phyloP scores from a whole-genome alignment of 805 yeast species.

The Pichia manshurica region DNA sequence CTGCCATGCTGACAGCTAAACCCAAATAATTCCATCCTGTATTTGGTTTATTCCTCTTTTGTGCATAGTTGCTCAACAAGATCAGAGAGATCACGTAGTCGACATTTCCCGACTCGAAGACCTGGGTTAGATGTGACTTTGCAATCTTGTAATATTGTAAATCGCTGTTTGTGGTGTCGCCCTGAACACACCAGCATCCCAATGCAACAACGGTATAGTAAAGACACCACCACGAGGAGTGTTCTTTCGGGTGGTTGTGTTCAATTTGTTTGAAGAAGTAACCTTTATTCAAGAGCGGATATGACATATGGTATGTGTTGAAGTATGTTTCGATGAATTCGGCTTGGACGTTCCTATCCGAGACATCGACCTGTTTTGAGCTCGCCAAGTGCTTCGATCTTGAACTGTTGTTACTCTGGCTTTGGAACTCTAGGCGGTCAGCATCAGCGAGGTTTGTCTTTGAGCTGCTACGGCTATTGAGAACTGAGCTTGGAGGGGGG shows the following conservation, averaged over 20 bases:
- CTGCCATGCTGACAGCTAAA: slow-evolving; percentile 59
- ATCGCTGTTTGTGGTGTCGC: slow-evolving; percentile 48
- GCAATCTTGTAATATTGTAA: slow-evolving; percentile 52
- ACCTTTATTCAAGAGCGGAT: slow-evolving; percentile 50
- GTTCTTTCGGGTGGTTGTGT: background rate
- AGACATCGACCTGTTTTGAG: slow-evolving; percentile 4
- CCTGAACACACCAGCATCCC: slow-evolving; percentile 65
- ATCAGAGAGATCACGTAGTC: slow-evolving; percentile 49
- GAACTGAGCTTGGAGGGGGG: too few species aligned
- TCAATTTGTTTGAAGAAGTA: slow-evolving; percentile 38
- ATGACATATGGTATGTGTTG: slow-evolving; percentile 52
- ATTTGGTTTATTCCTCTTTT: slow-evolving; percentile 59
- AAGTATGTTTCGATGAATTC: slow-evolving; percentile 39
- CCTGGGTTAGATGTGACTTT: slow-evolving; percentile 36
- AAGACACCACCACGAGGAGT: slow-evolving; percentile 42
- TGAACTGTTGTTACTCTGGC: background rate
- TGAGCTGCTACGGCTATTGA: background rate
- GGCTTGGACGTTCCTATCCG: slow-evolving; percentile 16
- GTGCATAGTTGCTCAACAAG: slow-evolving; percentile 54
- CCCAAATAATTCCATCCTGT: slow-evolving; percentile 68
- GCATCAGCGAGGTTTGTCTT: background rate
- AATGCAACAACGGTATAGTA: slow-evolving; percentile 54
- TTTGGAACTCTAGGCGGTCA: background rate
- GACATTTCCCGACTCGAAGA: slow-evolving; percentile 56
- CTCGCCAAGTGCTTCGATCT: background rate